These are phyloP conservation scores for Hygrophoropsis aurantiaca DNA, from an alignment of 768 basidiomycete species.

Conservation along the genomic window DNA sequence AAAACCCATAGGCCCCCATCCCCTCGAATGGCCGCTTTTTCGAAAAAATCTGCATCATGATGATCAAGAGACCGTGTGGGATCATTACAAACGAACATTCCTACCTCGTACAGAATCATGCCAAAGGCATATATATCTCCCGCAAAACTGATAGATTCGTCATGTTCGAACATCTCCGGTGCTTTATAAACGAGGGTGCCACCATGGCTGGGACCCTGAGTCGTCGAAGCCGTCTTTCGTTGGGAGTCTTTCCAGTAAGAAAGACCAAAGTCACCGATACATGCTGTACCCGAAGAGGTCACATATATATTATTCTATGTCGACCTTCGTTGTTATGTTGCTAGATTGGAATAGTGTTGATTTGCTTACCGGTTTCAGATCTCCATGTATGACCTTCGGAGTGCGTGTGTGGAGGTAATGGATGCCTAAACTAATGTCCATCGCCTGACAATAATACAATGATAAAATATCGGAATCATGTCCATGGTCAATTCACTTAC, in stretches of 20 bases:
- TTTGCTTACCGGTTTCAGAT: conserved; percentile 33
- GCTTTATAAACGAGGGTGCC: background rate
- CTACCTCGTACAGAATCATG: background rate
- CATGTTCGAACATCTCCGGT: background rate
- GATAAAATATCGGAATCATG: background rate
- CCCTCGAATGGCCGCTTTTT: background rate
- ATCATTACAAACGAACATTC: background rate
- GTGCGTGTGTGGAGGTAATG: conserved; percentile 27
- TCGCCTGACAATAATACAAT: conserved; percentile 16
- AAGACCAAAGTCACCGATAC: conserved; percentile 14
- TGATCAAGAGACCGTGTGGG: too few relatives aligned
- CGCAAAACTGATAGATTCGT: conserved; percentile 7
- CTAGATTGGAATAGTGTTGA: background rate
- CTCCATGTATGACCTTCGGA: conserved; percentile 34
- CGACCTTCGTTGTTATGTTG: too few relatives aligned
- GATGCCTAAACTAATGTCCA: conserved; percentile 28
- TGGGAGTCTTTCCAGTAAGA: background rate
- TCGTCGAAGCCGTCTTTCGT: background rate
- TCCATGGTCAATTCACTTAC: background rate
- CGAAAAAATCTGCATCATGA: background rate
- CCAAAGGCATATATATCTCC: background rate
- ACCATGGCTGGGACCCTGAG: background rate
- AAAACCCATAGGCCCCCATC: background rate
- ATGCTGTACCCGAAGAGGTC: conserved; percentile 1
- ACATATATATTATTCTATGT: conserved; percentile 11